A percentile compares a stretch with the other conserved stretches of the same genome.
These are phyloP conservation scores for Peziza echinospora DNA, from an alignment of 495 filamentous ascomycete species.

Conservation along the genomic window DNA sequence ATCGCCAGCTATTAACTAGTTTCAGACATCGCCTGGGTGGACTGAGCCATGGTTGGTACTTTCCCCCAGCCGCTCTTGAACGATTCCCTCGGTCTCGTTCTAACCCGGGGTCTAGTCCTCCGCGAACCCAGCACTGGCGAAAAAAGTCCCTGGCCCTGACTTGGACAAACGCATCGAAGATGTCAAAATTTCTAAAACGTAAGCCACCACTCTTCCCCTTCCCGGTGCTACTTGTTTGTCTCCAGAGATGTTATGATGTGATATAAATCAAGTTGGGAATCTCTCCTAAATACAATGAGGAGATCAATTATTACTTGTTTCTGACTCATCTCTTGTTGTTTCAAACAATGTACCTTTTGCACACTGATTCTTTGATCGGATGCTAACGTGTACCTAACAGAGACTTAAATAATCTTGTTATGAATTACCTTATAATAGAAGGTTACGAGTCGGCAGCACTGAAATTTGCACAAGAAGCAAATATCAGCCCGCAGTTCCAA, in stretches of 20 bases:
- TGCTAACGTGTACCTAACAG: slow-evolving; percentile 25
- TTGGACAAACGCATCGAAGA: slow-evolving; percentile 73
- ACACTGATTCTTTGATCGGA: slow-evolving; percentile 20
- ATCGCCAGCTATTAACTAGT: slow-evolving; percentile 4
- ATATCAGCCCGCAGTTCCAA: slow-evolving; percentile 50
- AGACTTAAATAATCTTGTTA: slow-evolving; percentile 84
- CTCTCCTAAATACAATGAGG: slow-evolving; percentile 91
- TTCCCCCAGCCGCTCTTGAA: background rate
- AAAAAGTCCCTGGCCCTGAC: slow-evolving; percentile 15
- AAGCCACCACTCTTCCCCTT: slow-evolving; percentile 21
- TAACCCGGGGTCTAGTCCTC: background rate
- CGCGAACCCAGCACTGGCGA: slow-evolving; percentile 6
- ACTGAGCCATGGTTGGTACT: slow-evolving; percentile 10
- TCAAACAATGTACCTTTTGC: slow-evolving; percentile 4
- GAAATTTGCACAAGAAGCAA: slow-evolving; percentile 86
- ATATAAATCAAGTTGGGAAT: slow-evolving; percentile 93
- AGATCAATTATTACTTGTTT: slow-evolving; percentile 62
- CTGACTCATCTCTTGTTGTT: slow-evolving; percentile 27
- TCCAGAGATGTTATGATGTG: slow-evolving; percentile 48
- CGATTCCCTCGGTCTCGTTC: background rate
- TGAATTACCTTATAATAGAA: slow-evolving; percentile 93
- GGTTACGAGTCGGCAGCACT: slow-evolving; percentile 83
- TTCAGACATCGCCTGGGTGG: slow-evolving; percentile 18
- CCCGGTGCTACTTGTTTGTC: background rate
- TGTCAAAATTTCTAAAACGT: slow-evolving; percentile 77